phyloP scores from a whole-genome alignment of 2,329 filamentous ascomycete species.

The Penicillium sp. region DNA sequence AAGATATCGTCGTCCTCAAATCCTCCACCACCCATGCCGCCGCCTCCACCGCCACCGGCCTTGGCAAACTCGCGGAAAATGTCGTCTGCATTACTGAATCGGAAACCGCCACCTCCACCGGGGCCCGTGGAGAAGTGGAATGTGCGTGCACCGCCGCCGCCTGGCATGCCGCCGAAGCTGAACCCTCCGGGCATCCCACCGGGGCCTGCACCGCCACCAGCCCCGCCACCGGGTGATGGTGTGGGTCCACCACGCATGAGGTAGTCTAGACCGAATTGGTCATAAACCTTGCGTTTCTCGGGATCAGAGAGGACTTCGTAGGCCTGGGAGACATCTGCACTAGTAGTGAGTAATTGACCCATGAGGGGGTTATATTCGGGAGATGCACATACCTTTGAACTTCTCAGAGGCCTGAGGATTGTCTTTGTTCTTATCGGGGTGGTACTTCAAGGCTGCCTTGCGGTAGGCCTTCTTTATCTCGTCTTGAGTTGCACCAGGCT shows the following conservation, averaged over 20 bases:
- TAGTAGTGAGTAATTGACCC: background rate
- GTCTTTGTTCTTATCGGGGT: constrained; percentile 98
- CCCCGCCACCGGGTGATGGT: constrained; percentile 58
- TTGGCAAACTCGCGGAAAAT: constrained; percentile 84
- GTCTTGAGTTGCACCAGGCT: constrained; percentile 76
- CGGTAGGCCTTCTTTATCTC: constrained; percentile 90
- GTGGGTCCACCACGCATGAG: constrained; percentile 72
- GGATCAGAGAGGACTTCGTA: constrained; percentile 98
- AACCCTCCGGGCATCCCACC: constrained; percentile 54
- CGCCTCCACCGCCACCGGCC: constrained; percentile 46
- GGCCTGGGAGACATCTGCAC: constrained; percentile 79
- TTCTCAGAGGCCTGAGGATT: constrained; percentile 80
- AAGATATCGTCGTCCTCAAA: constrained; percentile 52
- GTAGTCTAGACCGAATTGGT: constrained; percentile 91
- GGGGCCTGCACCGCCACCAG: constrained; percentile 55
- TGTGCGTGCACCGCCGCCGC: constrained; percentile 48
- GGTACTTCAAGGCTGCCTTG: constrained; percentile 84
- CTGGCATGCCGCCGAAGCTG: constrained; percentile 48
- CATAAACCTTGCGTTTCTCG: constrained; percentile 93
- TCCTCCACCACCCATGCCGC: constrained; percentile 48
- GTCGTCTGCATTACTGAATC: constrained; percentile 74
- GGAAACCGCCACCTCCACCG: constrained; percentile 65
- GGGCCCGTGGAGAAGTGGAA: constrained; percentile 45
- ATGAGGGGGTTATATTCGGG: background rate
- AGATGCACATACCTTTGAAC: constrained; percentile 65